Base-by-base conservation (phyloP, 805 yeast genomes). In the Lachancea thermotolerans region DNA sequence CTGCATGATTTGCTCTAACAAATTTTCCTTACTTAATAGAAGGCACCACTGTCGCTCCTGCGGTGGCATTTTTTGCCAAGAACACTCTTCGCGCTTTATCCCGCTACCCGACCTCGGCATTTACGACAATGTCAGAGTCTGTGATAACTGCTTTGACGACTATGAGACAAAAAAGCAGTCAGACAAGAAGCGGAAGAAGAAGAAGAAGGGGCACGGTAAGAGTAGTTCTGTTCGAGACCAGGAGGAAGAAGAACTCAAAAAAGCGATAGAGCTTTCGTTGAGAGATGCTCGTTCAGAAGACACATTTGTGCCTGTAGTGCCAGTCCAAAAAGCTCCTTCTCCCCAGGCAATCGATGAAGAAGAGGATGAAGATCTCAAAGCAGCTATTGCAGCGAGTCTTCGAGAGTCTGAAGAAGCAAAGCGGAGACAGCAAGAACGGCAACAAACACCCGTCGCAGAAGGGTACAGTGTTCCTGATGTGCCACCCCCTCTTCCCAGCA, bases 11-110 rank as follows among this genome's bases (percentile, higher is more conserved):
- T 88, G 97, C 54, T 88, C 95, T 42, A 78, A 73, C 35, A 68
- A 81, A 12, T 93, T 93, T 59, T 72, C 93, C 1, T 75, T 91
- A 60, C 69, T 90, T 49, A 89, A 86, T 62, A 75, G 99, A 58
- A 89, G 91, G 62, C 99, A 93, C 64, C 99, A 93, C 66, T 93
- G 99, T 65, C 75, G 99, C 43, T 84, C 95, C 42, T 93, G 99
- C 67, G 99, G 99, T 18, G 97, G 97, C 3, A 96, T 88, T 0
- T 91, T 75, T 59, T 82, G 95, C 64, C 90, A 85, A 52, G 74
- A 78, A 5, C 95, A 95, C 64, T 87, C 97, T n/a, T 69, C 82
- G 1, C 78, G 85, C 53, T 71, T 64, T 40, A 70, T 81, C 30
- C 81, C 90, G 9, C 69, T 93, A 45, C 91, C 95, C 0, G 82